Conservation (phyloP, 495 filamentous ascomycete genomes). For the Penicillium angulare region DNA sequence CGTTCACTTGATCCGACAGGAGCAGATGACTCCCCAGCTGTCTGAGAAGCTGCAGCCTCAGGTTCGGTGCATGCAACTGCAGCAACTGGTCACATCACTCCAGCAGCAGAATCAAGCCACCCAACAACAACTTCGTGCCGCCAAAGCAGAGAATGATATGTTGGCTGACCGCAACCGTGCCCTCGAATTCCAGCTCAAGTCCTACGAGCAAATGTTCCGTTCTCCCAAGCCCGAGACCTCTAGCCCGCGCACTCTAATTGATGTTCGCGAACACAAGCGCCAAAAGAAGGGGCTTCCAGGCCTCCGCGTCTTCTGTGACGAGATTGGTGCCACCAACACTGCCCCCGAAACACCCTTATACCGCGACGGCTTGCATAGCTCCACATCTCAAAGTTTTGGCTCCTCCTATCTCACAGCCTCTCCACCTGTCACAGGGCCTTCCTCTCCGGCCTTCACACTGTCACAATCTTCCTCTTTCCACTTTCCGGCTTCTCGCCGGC, state of each 20-base stretch:
- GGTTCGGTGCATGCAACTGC: conserved; percentile 44
- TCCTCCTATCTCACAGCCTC: conserved; percentile 33
- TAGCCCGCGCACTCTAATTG: conserved; percentile 28
- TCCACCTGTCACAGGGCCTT: conserved; percentile 38
- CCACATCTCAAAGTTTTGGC: conserved; percentile 32
- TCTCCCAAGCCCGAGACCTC: conserved; percentile 36
- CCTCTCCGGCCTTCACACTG: conserved; percentile 37
- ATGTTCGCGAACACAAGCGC: conserved; percentile 31
- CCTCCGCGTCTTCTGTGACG: conserved; percentile 40
- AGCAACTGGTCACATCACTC: conserved; percentile 36
- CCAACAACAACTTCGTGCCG: conserved; percentile 37
- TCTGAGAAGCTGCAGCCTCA: conserved; percentile 45
- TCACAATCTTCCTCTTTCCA: conserved; percentile 31
- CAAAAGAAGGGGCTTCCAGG: conserved; percentile 40
- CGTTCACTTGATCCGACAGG: conserved; percentile 37
- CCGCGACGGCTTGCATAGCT: conserved; percentile 25
- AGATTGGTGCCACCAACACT: conserved; percentile 26
- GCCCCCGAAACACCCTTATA: conserved; percentile 22
- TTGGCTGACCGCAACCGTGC: conserved; percentile 40
- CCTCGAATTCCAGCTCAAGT: conserved; percentile 42
- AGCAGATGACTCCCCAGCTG: conserved; percentile 41
- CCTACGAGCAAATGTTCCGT: conserved; percentile 44
- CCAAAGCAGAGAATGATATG: conserved; percentile 40
- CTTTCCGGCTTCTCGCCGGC: conserved; percentile 29
- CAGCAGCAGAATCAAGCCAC: conserved; percentile 41